Evolutionary conservation across 257 asterid genomes (phyloP).

Genomic region (Eustoma russellianum): DNA sequence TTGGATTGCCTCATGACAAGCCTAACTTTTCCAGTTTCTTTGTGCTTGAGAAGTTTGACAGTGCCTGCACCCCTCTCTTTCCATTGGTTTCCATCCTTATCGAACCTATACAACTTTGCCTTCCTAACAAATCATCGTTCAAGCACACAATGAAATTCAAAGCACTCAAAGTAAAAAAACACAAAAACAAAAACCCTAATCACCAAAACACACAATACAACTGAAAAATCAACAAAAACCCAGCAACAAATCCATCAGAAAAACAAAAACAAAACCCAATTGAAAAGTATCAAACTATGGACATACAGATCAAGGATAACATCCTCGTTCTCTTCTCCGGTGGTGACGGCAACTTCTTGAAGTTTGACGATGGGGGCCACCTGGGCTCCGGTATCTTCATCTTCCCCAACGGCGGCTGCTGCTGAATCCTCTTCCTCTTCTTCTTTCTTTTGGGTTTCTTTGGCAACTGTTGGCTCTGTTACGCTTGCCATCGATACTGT

Average conservation of each 20-base stretch:
- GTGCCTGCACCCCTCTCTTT: conserved; percentile 90
- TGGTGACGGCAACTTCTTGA: conserved; percentile 66
- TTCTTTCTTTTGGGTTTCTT: conserved; percentile 26
- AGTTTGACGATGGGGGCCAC: conserved; percentile 66
- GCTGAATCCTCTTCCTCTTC: conserved; percentile 41
- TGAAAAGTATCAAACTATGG: too few relatives aligned
- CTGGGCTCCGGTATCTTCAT: conserved; percentile 82
- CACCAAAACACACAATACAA: too few relatives aligned
- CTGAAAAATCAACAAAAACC: too few relatives aligned
- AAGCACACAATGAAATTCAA: too few relatives aligned
- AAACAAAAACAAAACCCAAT: not conserved
- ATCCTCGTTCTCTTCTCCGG: conserved; percentile 76
- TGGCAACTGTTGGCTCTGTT: conserved; percentile 19
- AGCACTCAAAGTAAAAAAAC: too few relatives aligned
- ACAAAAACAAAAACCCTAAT: too few relatives aligned
- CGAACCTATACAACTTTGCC: conserved; percentile 82
- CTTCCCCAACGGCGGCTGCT: conserved; percentile 36
- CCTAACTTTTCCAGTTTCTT: conserved; percentile 62
- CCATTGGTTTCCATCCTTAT: conserved; percentile 82
- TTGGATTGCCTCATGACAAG: conserved; percentile 91
- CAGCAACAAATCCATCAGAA: too few relatives aligned
- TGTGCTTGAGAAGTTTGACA: conserved; percentile 74
- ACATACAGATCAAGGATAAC: conserved; percentile 61
- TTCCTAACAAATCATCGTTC: conserved; percentile 31
- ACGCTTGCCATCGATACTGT: conserved; percentile 36